These are phyloP conservation scores for Sequoia sempervirens DNA, from an alignment of 75 land plant species.

Conservation along the genomic window DNA sequence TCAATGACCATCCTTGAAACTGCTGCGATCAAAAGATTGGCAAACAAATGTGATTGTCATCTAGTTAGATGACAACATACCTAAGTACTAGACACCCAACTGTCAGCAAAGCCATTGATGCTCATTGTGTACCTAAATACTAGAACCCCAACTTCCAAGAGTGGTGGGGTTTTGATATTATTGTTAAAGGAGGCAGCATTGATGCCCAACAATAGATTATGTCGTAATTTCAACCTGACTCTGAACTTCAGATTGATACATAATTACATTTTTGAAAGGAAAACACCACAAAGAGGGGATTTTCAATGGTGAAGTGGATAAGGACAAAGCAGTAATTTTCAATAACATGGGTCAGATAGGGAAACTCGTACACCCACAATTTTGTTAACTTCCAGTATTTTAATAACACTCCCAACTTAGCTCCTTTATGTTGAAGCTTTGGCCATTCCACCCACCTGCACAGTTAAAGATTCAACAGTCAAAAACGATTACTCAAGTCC, in stretches of 20 bases:
- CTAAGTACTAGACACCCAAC: neutral
- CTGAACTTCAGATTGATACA: neutral
- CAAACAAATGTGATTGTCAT: neutral
- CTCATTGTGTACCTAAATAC: neutral
- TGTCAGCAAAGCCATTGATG: neutral
- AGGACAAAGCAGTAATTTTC: neutral
- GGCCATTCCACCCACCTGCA: conserved; percentile 6
- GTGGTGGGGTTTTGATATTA: neutral
- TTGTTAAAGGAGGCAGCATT: neutral
- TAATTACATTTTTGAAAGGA: neutral
- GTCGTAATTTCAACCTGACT: neutral
- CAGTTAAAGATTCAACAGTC: neutral
- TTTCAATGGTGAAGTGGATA: neutral
- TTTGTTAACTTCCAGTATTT: neutral
- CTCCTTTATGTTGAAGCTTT: conserved; percentile 1
- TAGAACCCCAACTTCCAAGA: neutral
- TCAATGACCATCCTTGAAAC: neutral
- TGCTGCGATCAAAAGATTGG: neutral
- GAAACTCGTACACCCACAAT: neutral
- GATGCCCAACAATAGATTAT: neutral
- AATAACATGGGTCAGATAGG: neutral
- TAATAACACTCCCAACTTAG: neutral
- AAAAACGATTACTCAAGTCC: neutral
- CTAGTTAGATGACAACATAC: neutral
- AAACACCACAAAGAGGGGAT: neutral